Percentiles rank a stretch among this genome's conserved stretches.
Evolutionary conservation across 2,329 filamentous ascomycete genomes (phyloP).

Genomic region (Tetracladium maxilliforme): DNA sequence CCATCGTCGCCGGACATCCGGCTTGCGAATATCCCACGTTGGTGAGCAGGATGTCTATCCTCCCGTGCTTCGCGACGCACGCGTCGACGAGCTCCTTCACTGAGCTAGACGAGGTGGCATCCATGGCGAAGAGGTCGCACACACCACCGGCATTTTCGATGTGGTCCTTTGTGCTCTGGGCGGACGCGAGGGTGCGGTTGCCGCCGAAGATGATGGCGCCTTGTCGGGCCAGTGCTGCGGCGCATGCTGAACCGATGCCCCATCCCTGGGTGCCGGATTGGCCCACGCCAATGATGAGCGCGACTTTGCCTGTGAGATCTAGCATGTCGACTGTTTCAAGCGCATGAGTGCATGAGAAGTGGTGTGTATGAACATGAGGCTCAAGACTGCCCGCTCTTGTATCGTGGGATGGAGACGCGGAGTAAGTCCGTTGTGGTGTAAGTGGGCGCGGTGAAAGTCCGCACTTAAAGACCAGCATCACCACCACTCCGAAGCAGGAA

Average conservation of each 20-base stretch:
- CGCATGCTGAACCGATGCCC: conserved; percentile 34
- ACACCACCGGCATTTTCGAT: conserved; percentile 17
- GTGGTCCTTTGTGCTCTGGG: conserved; percentile 21
- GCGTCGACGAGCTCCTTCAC: conserved; percentile 36
- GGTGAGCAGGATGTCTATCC: conserved; percentile 44
- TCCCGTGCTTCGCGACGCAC: conserved; percentile 33
- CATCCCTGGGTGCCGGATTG: conserved; percentile 27
- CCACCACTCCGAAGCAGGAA: too few species aligned
- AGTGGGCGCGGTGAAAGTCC: too few species aligned
- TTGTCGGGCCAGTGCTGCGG: conserved; percentile 28
- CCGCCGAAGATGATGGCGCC: conserved; percentile 35
- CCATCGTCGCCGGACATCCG: conserved; percentile 30
- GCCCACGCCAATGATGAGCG: conserved; percentile 28
- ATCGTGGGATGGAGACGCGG: conserved; percentile 6
- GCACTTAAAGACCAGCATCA: too few species aligned
- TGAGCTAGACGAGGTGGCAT: conserved; percentile 35
- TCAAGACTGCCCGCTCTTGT: too few species aligned
- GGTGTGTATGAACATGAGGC: too few species aligned
- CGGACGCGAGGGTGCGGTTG: conserved; percentile 25
- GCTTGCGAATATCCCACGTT: conserved; percentile 43
- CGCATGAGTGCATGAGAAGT: too few species aligned
- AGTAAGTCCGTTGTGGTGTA: conserved; percentile 5
- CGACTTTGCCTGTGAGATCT: conserved; percentile 24
- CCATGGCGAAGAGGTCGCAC: conserved; percentile 26
- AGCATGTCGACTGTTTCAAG: too few species aligned